Base-by-base conservation (phyloP, 306 rosid species). In the Dryas octopetala region DNA sequence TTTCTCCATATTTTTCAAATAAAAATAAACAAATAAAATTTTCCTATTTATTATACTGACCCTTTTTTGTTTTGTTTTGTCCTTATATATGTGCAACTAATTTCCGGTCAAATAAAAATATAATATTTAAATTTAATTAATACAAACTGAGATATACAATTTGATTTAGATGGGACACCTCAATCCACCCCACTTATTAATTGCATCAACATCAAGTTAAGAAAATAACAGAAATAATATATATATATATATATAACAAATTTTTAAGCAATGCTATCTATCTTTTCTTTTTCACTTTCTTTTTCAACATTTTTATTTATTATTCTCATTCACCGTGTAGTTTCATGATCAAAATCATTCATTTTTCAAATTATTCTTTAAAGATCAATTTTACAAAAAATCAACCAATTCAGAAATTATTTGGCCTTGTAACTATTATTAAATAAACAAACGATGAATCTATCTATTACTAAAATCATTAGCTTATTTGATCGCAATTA, bases 161-260 rank as follows among this genome's bases (percentile, higher is more conserved):
- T 45, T 19, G 65, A 43, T 55, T 41, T 55, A 19, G 57, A 72
- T 58, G 43, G 66, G 46, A 58, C 45, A 45, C 8, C 57, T 13
- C 15, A 23, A 44, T 23, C 45, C 46, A 49, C 66, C 66, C 46
- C 45, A 59, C 76, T 5, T 14, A 59, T 72, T 60, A 16, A 44
- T 57, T 53, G n/a, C 66, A 57, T 43, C 7, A 13, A 57, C 55
- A 12, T 55, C 43, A 53, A 71, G 75, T 44, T 71, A 14, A 72
- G 7, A 7, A 45, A 71, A 41, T 55, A 71, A 41, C 53, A 41
- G 12, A 6, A 54, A 10, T 10, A 26, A 32, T 5, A 28, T 61
- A 61, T 7, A 32, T 32, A 59, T 28, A 28, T 28, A 32, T 32
- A 32, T 32, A 32, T 32, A 23, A 23, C 23, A 23, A 23, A 23